Base-by-base conservation (phyloP, 2,329 filamentous ascomycete species). In the Cercospora berteroae region DNA sequence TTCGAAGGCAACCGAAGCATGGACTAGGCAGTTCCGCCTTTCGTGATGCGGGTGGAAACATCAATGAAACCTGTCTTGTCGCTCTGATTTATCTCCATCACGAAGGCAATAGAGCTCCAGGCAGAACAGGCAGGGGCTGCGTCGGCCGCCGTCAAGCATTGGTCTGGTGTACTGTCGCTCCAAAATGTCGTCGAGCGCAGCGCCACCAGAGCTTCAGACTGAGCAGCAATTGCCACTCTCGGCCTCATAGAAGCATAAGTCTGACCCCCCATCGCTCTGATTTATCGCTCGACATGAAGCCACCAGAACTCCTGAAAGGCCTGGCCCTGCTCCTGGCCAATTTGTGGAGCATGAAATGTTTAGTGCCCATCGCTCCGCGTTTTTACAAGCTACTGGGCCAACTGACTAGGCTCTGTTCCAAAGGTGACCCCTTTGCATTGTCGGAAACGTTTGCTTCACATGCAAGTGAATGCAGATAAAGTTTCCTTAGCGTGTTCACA, bases 381-480 rank as follows among this genome's bases (percentile, higher is more conserved):
- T 55, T 27, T 12, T 10, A 25, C 0, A 0, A 29, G 9, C 5
- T 16, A 9, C 23, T 27, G 16, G 13, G 3, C 20, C 48, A n/a
- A 4, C 3, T 13, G 23, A 13, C n/a, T 9, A 27, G 6, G n/a
- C 27, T 60, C 57, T 13, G 13, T 3, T 8, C 23, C 9, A 25
- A n/a, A 12, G 2, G 5, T n/a, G 2, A 7, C 16, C 13, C 7
- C 6, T n/a, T 1, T 5, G 23, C 48, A 27, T 23, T 10, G 13
- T 27, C 48, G 23, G 48, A 55, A 10, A 23, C 27, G 59, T 61
- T 61, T 31, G 59, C 59, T 48, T 29, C 59, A 61, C 59, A 18
- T 61, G 59, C 59, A 61, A 61, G 59, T 48, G 59, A 61, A 31
- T 6, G 16, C 59, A 61, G 48, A 33, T 9, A 33, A 48, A 9